A percentile compares a stretch with the other conserved stretches of the same genome.
phyloP scores from a whole-genome alignment of 139 green algal genomes.

The Coelastrella sp. region DNA sequence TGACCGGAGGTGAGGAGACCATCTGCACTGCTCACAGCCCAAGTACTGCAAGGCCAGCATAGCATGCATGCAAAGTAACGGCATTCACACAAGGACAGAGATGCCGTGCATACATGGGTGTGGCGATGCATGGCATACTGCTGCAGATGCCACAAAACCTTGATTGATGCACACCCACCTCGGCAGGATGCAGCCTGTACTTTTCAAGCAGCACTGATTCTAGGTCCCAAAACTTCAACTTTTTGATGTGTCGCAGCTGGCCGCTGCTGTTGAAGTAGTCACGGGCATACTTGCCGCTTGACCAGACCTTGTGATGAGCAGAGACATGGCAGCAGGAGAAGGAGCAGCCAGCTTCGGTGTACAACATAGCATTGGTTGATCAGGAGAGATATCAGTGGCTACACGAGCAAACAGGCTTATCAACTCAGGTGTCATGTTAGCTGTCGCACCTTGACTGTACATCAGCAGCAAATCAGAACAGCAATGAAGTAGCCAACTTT shows the following conservation, averaged over 20 bases:
- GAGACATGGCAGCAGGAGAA: background rate
- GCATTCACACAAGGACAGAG: background rate
- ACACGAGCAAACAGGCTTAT: background rate
- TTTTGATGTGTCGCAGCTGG: slow-evolving; percentile 93
- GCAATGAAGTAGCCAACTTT: too few species aligned
- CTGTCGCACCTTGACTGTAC: background rate
- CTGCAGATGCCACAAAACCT: background rate
- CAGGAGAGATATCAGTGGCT: background rate
- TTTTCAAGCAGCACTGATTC: slow-evolving; percentile 94
- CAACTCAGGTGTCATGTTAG: background rate
- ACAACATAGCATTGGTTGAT: background rate
- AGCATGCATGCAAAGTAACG: background rate
- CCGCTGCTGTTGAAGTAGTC: slow-evolving; percentile 95
- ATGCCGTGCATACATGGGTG: background rate
- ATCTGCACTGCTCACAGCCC: too few species aligned
- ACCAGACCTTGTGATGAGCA: slow-evolving; percentile 58
- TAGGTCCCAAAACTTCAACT: slow-evolving; percentile 94
- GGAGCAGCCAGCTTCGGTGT: background rate
- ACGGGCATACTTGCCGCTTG: slow-evolving; percentile 78
- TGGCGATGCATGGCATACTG: too few species aligned
- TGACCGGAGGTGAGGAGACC: too few species aligned
- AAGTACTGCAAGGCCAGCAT: too few species aligned
- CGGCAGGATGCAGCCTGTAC: slow-evolving; percentile 84
- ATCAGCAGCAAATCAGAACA: background rate
- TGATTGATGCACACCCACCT: slow-evolving; percentile 68